Base-by-base conservation (phyloP, 208 protist species). In the Willaertia magna region DNA sequence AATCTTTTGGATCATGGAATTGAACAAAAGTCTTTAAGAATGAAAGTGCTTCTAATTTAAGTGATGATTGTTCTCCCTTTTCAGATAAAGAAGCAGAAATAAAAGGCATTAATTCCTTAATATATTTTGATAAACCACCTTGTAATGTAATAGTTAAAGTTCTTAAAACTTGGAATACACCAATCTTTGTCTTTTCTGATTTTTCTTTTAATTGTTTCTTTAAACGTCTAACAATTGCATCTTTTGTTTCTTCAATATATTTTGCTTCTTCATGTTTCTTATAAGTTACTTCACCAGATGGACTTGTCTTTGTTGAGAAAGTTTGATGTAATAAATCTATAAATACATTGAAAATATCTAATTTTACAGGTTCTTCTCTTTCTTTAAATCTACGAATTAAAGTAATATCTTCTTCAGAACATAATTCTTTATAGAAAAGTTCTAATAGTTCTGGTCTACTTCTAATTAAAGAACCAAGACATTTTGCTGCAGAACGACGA, bases 271-370 rank as follows among this genome's bases (percentile, higher is more conserved):
- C 75, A 20, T 67, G 26, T 79, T 76, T n/a, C 4, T 88, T 86
- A 6, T 59, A 20, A 16, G 18, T 87, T 1, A 88, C 39, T 22
- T 76, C 76, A 34, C 78, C 59, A 44, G 18, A 59, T 20, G 79
- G 20, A 30, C 30, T 49, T 46, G 87, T 88, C 22, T 22, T 46
- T 26, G 18, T 40, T 3, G 22, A n/a, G 12, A 42, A 48, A 39
- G 85, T 91, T 85, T 90, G 88, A 30, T 89, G 84, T 12, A 95
- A 86, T 42, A 95, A 81, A 16, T 90, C 90, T 34, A 86, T 55
- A 85, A 93, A 95, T 4, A 90, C 88, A 55, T 75, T n/a, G 55
- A 94, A 93, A 43, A 95, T 87, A 76, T 94, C 92, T 0, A 94
- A 82, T 88, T 88, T 89, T 47, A 94, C 93, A 74, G 89, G 89